phyloP scores from a whole-genome alignment of 345 rosid genomes.

The Mercurialis annua region DNA sequence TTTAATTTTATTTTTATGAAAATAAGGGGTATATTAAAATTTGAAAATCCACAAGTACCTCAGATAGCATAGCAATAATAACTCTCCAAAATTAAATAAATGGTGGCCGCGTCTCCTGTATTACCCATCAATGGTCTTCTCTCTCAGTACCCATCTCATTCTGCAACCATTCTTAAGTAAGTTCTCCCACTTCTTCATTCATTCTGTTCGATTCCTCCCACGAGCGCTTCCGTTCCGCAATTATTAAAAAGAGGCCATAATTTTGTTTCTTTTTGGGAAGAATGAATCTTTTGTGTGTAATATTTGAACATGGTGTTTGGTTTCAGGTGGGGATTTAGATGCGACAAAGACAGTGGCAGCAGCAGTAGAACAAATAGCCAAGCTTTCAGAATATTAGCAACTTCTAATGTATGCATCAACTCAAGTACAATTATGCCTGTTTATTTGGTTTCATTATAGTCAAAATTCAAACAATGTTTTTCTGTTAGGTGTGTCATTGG shows the following conservation, averaged over 20 bases:
- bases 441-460: conserved; percentile 32
- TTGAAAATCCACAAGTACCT: too few relatives aligned
- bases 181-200: conserved; percentile 18
- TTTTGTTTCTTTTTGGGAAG: too few relatives aligned
- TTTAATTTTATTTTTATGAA: too few relatives aligned
- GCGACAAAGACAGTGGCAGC: conserved; percentile 30
- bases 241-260: too few relatives aligned
- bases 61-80: background rate
- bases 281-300: background rate
- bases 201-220: background rate
- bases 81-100: background rate
- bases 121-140: conserved; percentile 24
- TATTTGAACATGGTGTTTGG: background rate
- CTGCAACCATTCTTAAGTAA: conserved; percentile 30
- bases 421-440: conserved; percentile 32
- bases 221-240: too few relatives aligned
- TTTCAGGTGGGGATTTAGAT: conserved; percentile 44
- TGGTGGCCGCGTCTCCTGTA: conserved; percentile 17
- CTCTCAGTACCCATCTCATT: conserved; percentile 3
- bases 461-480: too few relatives aligned
- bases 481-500: conserved; percentile 35
- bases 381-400: conserved; percentile 57
- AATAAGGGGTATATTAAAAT: too few relatives aligned
- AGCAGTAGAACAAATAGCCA: conserved; percentile 44
- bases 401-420: conserved; percentile 60